Evolutionary conservation across 192 early-diverging fungal species (phyloP).

Genomic region (Glomus cerebriforme): DNA sequence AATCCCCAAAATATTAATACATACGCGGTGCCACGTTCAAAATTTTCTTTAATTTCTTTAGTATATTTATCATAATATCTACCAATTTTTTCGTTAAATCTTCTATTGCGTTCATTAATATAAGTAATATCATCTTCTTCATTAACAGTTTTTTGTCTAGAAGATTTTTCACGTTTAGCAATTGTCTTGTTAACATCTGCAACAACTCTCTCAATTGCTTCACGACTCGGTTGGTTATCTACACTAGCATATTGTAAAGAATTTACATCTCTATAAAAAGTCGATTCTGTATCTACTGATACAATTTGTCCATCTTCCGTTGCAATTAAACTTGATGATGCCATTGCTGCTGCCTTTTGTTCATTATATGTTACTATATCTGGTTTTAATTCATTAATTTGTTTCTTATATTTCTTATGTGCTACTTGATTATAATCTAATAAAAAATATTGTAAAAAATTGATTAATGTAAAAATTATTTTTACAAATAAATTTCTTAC

Average conservation of each 20-base stretch:
- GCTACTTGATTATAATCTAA: conserved; percentile 82
- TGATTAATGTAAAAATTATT: not conserved
- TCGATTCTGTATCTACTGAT: conserved; percentile 38
- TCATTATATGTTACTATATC: conserved; percentile 76
- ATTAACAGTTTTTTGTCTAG: conserved; percentile 65
- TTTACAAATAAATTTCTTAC: not conserved
- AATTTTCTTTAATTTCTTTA: conserved; percentile 85
- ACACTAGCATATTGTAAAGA: conserved; percentile 62
- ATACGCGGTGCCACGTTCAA: conserved; percentile 81
- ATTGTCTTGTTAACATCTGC: conserved; percentile 70
- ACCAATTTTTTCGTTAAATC: conserved; percentile 96
- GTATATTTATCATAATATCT: conserved; percentile 96
- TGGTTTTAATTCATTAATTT: conserved; percentile 81
- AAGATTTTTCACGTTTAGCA: conserved; percentile 60
- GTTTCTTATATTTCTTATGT: conserved; percentile 83
- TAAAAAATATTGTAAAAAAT: conserved; percentile 16
- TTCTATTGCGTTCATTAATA: conserved; percentile 95
- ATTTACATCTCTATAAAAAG: conserved; percentile 70
- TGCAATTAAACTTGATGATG: conserved; percentile 34
- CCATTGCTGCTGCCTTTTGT: conserved; percentile 51
- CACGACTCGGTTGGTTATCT: conserved; percentile 58
- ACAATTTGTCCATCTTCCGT: conserved; percentile 45
- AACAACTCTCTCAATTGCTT: conserved; percentile 72
- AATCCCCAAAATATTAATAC: not conserved
- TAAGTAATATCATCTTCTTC: conserved; percentile 90